Base-by-base conservation (phyloP, 148 eudicot species). In the Amaranthus cruentus region DNA sequence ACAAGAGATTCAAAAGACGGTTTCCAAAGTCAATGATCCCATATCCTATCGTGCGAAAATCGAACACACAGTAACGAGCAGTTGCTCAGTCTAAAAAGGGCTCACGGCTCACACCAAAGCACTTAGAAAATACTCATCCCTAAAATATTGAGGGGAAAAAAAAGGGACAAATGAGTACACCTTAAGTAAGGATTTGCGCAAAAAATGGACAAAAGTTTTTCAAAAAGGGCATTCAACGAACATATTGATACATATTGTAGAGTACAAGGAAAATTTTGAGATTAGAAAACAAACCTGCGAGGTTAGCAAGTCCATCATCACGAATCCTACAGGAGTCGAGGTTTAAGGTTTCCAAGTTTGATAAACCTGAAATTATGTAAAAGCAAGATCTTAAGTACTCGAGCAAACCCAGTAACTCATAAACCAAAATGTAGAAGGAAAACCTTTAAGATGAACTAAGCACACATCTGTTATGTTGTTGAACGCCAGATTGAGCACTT, bases 401-500 rank as follows among this genome's bases (percentile, higher is more conserved):
- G 47, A n/a, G 55, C 43, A 55, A 21, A 44, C 60, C 9, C 57
- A 4, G 44, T 54, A 4, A 28, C 10, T 47, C 11, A 56, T 21
- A 3, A 44, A 8, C 44, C 14, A 55, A 14, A 52, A 44, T 52
- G 6, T 55, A 59, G 52, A 70, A 78, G 73, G 46, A 69, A 53
- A 50, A 91, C 99, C 99, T 90, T 83, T 90, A 68, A 95, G 83
- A 86, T 90, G 84, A 70, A 81, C 81, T 84, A 95, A 84, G 75
- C 89, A 87, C 56, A 91, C 89, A 83, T 85, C 89, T 66, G 97
- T 76, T 48, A 95, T 83, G 70, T 90, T 88, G 79, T 92, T 91
- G 84, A 95, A 95, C 75, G 90, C 99, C 81, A 95, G 80, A 76
- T 91, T 95, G 62, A 95, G 77, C 69, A 95, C 96, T 82, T 90